Base-by-base conservation (phyloP, 73 alveolate genomes). In the Urostyla sp. region DNA sequence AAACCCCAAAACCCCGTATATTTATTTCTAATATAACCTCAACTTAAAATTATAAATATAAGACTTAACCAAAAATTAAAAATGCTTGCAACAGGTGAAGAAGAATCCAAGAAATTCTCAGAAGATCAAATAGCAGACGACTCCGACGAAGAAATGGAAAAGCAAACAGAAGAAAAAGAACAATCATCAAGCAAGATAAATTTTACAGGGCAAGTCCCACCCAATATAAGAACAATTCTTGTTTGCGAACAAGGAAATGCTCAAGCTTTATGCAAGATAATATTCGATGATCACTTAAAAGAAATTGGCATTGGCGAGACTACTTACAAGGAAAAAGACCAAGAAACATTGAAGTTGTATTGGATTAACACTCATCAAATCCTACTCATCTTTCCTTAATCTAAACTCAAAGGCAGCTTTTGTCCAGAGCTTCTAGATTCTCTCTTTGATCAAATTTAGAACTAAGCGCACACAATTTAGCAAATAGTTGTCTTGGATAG, bases 281-380 rank as follows among this genome's bases (percentile, higher is more conserved):
- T 59, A 35, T 36, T 59, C 10, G 20, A 36, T 32, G 76, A 27
- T 6, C 32, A 21, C 32, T 31, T 59, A 16, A 28, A n/a, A 7
- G 76, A 59, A 55, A 59, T 59, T 11, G 76, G 76, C 10, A 59
- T 35, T 52, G 76, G 10, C 6, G 76, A 59, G 30, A 40, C 76
- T 20, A 24, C 3, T 10, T 59, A 59, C 37, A 52, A 59, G n/a
- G 76, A 59, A 30, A 59, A 59, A 36, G 16, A 6, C 10, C 3
- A 5, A 8, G 76, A 59, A 27, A 40, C 34, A 59, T 59, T 59
- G 57, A 59, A 59, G 76, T 35, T 59, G 10, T 59, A 35, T 4
- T 32, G 37, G 15, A 3, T 55, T 32, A 38, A 28, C 13, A 55
- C 32, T 52, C 15, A 36, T 59, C 34, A 59, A 7, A 11, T 59